These are phyloP conservation scores for Selenicereus undatus DNA, from an alignment of 148 eudicot genomes.

Conservation along the genomic window DNA sequence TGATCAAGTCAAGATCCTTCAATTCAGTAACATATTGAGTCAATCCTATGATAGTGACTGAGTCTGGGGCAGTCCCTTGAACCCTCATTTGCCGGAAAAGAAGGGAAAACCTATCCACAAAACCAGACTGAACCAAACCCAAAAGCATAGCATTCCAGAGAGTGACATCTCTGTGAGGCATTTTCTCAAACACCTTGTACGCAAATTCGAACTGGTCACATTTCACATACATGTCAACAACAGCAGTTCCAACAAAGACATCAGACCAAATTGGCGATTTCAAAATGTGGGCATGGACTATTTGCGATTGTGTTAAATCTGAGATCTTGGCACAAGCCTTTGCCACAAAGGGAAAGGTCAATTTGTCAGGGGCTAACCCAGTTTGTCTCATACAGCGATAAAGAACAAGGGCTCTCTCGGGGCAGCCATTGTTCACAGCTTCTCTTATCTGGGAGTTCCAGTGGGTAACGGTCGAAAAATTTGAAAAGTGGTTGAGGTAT, in stretches of 20 bases:
- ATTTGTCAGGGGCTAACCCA: slow-evolving; percentile 35
- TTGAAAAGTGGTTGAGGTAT: slow-evolving; percentile 19
- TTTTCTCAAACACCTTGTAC: slow-evolving; percentile 40
- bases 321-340: slow-evolving; percentile 54
- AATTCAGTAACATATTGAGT: slow-evolving; percentile 29
- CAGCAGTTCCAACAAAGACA: slow-evolving; percentile 46
- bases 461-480: slow-evolving; percentile 22
- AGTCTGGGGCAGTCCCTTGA: slow-evolving; percentile 40
- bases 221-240: slow-evolving; percentile 60
- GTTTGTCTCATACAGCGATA: slow-evolving; percentile 41
- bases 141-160: slow-evolving; percentile 60
- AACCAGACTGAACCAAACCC: slow-evolving; percentile 49
- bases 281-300: slow-evolving; percentile 43
- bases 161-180: slow-evolving; percentile 51
- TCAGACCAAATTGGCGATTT: slow-evolving; percentile 45
- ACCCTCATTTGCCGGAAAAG: slow-evolving; percentile 49
- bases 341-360: slow-evolving; percentile 55
- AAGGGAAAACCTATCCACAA: slow-evolving; percentile 29
- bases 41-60: slow-evolving; percentile 50
- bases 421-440: slow-evolving; percentile 37
- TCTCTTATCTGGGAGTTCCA: slow-evolving; percentile 50
- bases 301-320: slow-evolving; percentile 28
- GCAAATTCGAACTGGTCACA: slow-evolving; percentile 35
- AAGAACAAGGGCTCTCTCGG: slow-evolving; percentile 39
- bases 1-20: slow-evolving; percentile 33